A percentile compares a stretch with the other conserved stretches of the same genome.
These are phyloP conservation scores for Stylonectria norvegica DNA, from an alignment of 2,329 filamentous ascomycete species.

Conservation along the genomic window DNA sequence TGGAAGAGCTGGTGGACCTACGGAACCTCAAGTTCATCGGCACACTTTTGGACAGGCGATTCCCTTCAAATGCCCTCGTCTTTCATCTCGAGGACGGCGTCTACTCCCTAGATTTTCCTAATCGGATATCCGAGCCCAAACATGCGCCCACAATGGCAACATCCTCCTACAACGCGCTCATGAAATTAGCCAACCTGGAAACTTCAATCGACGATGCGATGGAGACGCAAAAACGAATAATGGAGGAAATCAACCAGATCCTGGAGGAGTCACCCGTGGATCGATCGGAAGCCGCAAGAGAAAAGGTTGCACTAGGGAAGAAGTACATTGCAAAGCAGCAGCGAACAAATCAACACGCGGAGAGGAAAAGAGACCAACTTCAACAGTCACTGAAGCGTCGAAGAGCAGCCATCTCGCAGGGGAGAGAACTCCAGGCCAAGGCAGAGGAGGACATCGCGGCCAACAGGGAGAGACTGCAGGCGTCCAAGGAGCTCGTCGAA, in stretches of 20 bases:
- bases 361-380: slow-evolving; percentile 64
- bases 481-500: slow-evolving; percentile 53
- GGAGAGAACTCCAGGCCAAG: slow-evolving; percentile 56
- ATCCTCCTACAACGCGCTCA: slow-evolving; percentile 82
- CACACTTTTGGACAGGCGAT: slow-evolving; percentile 63
- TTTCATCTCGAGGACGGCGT: slow-evolving; percentile 85
- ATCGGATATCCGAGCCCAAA: slow-evolving; percentile 48
- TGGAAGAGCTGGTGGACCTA: slow-evolving; percentile 71
- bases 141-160: slow-evolving; percentile 54
- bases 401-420: slow-evolving; percentile 63
- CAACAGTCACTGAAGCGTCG: slow-evolving; percentile 62
- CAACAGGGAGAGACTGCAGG: slow-evolving; percentile 55
- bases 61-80: slow-evolving; percentile 78
- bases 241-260: slow-evolving; percentile 70
- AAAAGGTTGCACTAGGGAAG: slow-evolving; percentile 45
- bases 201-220: slow-evolving; percentile 89
- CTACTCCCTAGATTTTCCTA: slow-evolving; percentile 72
- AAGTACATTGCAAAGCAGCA: slow-evolving; percentile 61
- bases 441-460: slow-evolving; percentile 60
- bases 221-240: slow-evolving; percentile 68
- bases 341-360: slow-evolving; percentile 60
- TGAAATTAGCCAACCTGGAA: slow-evolving; percentile 84
- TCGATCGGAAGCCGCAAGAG: slow-evolving; percentile 46
- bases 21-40: slow-evolving; percentile 75
- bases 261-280: slow-evolving; percentile 42